These are phyloP conservation scores for Przewalskia tangutica DNA, from an alignment of 257 asterid species.

Conservation along the genomic window DNA sequence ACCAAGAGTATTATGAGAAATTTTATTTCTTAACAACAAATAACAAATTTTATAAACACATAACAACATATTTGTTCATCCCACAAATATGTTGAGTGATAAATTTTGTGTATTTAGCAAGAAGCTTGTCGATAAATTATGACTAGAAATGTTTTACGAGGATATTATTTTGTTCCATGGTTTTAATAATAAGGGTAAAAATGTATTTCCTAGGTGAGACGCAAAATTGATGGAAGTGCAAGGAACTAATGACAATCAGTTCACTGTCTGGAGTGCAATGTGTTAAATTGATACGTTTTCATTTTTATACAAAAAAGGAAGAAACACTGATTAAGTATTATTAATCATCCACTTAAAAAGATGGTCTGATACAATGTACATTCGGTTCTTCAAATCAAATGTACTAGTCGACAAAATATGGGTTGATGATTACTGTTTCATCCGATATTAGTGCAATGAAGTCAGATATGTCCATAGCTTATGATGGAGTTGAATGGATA, in stretches of 20 bases:
- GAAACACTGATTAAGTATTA: background rate
- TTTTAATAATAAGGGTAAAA: background rate
- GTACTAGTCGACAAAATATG: slow-evolving; percentile 3
- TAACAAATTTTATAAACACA: too few relatives aligned
- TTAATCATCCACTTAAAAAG: background rate
- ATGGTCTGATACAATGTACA: background rate
- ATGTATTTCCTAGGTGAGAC: background rate
- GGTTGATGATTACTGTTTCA: slow-evolving; percentile 12
- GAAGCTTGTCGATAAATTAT: background rate
- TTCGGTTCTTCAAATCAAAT: background rate
- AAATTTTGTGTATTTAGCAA: background rate
- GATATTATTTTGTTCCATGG: background rate
- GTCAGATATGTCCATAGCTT: too few relatives aligned
- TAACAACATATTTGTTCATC: too few relatives aligned
- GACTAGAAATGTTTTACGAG: background rate
- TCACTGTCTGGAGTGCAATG: background rate
- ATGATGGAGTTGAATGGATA: too few relatives aligned
- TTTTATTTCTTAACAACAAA: too few relatives aligned
- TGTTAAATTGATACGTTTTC: background rate
- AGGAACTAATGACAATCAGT: background rate
- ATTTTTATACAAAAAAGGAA: background rate
- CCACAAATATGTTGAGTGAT: background rate
- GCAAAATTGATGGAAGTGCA: background rate
- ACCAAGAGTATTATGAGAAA: too few relatives aligned
- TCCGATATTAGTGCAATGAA: background rate